These are phyloP conservation scores for Aspergillus brunneoviolaceus DNA, from an alignment of 2,329 filamentous ascomycete species.

Conservation along the genomic window DNA sequence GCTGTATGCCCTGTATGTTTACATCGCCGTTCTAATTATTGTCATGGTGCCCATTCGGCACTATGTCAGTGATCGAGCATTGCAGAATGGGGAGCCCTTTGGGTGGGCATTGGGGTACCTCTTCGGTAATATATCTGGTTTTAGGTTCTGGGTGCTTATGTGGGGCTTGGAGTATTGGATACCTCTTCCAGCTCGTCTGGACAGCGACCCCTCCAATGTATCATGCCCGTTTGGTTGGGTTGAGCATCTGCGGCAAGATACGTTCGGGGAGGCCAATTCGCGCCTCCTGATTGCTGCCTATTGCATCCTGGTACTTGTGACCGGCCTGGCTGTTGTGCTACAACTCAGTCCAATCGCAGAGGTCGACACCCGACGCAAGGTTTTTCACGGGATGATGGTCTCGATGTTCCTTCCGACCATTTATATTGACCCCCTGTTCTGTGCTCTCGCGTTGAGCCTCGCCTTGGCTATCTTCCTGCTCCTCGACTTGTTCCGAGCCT, in stretches of 20 bases:
- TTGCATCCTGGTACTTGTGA: slow-evolving; percentile 66
- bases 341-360: slow-evolving; percentile 74
- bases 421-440: slow-evolving; percentile 82
- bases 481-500: slow-evolving; percentile 84
- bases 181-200: slow-evolving; percentile 57
- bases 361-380: slow-evolving; percentile 92
- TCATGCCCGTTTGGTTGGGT: slow-evolving; percentile 59
- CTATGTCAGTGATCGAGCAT: slow-evolving; percentile 66
- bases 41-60: slow-evolving; percentile 70
- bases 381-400: slow-evolving; percentile 99
- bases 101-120: slow-evolving; percentile 92
- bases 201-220: slow-evolving; percentile 31
- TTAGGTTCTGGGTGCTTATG: slow-evolving; percentile 70
- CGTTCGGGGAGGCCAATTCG: slow-evolving; percentile 74
- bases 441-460: slow-evolving; percentile 73
- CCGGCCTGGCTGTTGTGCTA: slow-evolving; percentile 74
- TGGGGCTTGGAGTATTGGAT: slow-evolving; percentile 74
- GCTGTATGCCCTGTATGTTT: slow-evolving; percentile 79
- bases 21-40: slow-evolving; percentile 63
- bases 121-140: slow-evolving; percentile 71
- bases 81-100: slow-evolving; percentile 74
- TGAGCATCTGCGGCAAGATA: slow-evolving; percentile 62
- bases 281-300: slow-evolving; percentile 75
- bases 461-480: slow-evolving; percentile 82
- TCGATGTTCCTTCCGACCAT: slow-evolving; percentile 87